These are phyloP conservation scores for Aegle marmelos DNA, from an alignment of 345 rosid species.

Conservation along the genomic window DNA sequence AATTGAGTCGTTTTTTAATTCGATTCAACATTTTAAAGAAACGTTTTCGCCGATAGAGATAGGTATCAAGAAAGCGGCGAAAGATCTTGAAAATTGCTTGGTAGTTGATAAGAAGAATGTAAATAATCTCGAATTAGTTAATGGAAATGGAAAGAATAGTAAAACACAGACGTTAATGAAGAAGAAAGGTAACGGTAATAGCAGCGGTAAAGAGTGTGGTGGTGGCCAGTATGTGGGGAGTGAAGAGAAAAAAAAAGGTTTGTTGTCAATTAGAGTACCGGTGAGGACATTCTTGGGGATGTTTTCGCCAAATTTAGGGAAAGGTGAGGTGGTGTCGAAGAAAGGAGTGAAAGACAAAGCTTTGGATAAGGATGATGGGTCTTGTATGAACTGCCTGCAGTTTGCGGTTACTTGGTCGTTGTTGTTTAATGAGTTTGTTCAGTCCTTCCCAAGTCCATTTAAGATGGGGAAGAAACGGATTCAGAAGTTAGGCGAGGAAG, in stretches of 20 bases:
- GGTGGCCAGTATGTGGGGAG: constrained; percentile 25
- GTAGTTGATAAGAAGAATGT: constrained; percentile 35
- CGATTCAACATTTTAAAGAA: constrained; percentile 70
- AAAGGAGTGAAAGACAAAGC: constrained; percentile 34
- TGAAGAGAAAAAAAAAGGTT: constrained; percentile 60
- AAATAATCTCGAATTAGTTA: constrained; percentile 23
- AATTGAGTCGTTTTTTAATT: constrained; percentile 52
- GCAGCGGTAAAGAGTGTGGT: constrained; percentile 16
- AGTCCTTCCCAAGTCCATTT: constrained; percentile 62
- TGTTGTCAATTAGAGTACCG: constrained; percentile 54
- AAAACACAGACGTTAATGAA: constrained; percentile 32
- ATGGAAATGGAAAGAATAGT: constrained; percentile 22
- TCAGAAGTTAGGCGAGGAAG: constrained; percentile 42
- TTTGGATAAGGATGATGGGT: constrained; percentile 41
- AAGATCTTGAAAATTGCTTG: constrained; percentile 66
- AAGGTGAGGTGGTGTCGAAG: constrained; percentile 28
- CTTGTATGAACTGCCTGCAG: constrained; percentile 70
- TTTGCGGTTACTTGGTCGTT: constrained; percentile 73
- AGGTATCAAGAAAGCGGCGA: constrained; percentile 62
- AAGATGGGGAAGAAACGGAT: constrained; percentile 48
- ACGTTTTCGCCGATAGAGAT: constrained; percentile 60
- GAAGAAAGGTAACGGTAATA: constrained; percentile 28
- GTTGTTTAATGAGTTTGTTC: constrained; percentile 66
- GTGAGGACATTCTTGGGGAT: constrained; percentile 43
- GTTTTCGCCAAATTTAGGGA: constrained; percentile 46